phyloP scores from a whole-genome alignment of 805 yeast genomes.

The Metschnikowia sp. region DNA sequence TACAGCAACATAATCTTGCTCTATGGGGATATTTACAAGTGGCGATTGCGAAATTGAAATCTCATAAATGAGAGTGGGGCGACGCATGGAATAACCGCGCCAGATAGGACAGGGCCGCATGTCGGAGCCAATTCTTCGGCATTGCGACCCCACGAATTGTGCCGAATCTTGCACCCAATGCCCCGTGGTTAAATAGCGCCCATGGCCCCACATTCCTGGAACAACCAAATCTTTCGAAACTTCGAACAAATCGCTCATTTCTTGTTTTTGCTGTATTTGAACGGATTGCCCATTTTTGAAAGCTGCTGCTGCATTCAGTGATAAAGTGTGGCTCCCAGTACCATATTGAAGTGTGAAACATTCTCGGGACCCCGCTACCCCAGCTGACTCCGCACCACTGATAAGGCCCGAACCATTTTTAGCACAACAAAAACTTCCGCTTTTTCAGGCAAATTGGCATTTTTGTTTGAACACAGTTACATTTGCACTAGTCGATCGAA shows the following conservation, averaged over 20 bases:
- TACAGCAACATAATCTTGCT: too few species aligned
- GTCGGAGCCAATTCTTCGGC: background rate
- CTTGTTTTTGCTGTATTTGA: too few species aligned
- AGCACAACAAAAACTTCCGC: background rate
- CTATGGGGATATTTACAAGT: too few species aligned
- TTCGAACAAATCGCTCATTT: too few species aligned
- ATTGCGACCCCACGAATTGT: background rate
- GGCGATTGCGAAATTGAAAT: too few species aligned
- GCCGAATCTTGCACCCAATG: background rate
- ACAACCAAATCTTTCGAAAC: too few species aligned
- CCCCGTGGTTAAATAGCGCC: background rate
- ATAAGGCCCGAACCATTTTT: background rate
- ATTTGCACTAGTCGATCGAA: too few species aligned
- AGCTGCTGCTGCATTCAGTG: background rate
- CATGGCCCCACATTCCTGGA: background rate
- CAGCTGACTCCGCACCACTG: background rate
- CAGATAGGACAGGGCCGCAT: background rate
- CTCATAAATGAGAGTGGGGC: too few species aligned
- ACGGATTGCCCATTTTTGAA: too few species aligned
- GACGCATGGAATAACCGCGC: background rate
- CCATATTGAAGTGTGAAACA: background rate
- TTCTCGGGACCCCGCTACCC: background rate
- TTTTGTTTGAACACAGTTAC: too few species aligned
- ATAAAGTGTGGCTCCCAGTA: background rate
- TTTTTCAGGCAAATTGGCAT: too few species aligned